Evolutionary conservation across 78 protist species (phyloP).

Genomic region (Isochrysis galbana): DNA sequence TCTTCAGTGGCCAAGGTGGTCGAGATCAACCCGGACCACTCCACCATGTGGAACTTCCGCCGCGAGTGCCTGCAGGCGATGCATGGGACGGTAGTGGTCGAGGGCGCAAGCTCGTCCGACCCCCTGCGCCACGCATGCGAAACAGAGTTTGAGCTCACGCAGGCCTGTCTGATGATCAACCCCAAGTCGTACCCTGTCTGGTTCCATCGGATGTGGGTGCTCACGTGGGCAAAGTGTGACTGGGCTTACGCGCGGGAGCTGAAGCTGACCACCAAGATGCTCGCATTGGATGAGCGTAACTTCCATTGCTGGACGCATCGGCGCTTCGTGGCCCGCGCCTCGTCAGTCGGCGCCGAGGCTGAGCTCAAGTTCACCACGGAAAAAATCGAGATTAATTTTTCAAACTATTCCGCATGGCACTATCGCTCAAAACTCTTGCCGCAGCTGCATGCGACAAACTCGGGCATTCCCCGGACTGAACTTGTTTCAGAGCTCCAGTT

Average conservation of each 20-base stretch:
- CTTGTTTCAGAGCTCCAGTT: not conserved
- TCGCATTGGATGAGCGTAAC: constrained; percentile 50
- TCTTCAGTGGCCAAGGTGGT: not conserved
- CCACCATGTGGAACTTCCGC: constrained; percentile 33
- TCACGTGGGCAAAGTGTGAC: not conserved
- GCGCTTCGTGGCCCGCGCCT: not conserved
- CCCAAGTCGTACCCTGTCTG: constrained; percentile 54
- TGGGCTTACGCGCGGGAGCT: constrained; percentile 9
- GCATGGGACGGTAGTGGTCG: not conserved
- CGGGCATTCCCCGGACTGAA: too few relatives aligned
- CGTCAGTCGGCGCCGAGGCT: not conserved
- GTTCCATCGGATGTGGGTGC: constrained; percentile 44
- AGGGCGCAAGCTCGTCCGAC: not conserved
- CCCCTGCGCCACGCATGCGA: not conserved
- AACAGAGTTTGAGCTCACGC: constrained; percentile 17
- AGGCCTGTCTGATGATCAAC: constrained; percentile 7
- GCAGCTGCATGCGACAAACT: not conserved
- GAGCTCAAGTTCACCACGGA: constrained; percentile 28
- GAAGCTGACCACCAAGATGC: constrained; percentile 30
- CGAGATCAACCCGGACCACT: constrained; percentile 31
- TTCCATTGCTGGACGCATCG: constrained; percentile 64
- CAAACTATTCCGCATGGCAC: constrained; percentile 63
- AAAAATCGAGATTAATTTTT: constrained; percentile 31
- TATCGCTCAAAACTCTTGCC: constrained; percentile 25
- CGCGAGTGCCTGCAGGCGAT: not conserved